Percentiles rank a stretch among this genome's conserved stretches.
These are phyloP conservation scores for Hibiscus tridactylites DNA, from an alignment of 345 rosid species.

Conservation along the genomic window DNA sequence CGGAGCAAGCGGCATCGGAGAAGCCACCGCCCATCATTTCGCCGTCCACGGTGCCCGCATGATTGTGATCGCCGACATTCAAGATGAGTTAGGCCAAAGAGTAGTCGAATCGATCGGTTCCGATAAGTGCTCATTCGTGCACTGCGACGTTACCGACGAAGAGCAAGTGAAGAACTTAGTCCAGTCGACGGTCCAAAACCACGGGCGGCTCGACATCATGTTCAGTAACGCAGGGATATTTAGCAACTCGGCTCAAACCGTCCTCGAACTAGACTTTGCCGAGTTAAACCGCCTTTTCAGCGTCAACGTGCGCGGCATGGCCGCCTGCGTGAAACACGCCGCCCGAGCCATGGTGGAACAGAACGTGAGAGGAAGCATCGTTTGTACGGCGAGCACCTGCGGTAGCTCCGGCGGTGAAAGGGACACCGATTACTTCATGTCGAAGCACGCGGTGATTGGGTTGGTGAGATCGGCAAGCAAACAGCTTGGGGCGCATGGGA, in stretches of 20 bases:
- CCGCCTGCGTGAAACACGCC: constrained; percentile 6
- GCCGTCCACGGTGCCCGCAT: neutral
- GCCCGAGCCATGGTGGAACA: constrained; percentile 7
- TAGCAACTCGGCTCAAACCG: neutral
- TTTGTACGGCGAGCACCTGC: neutral
- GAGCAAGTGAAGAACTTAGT: constrained; percentile 1
- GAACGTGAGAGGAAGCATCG: constrained; percentile 1
- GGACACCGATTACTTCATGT: neutral
- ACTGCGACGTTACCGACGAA: neutral
- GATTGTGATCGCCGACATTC: constrained; percentile 10
- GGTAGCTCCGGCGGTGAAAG: neutral
- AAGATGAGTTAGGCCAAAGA: constrained; percentile 2
- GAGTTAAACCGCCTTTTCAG: neutral
- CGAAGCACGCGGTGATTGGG: constrained; percentile 8
- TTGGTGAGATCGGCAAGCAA: constrained; percentile 5
- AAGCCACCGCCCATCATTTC: constrained; percentile 6
- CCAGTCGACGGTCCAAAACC: neutral
- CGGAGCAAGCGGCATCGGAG: constrained; percentile 8
- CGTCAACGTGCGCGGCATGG: constrained; percentile 11
- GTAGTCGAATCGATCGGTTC: constrained; percentile 4
- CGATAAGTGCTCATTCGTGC: neutral
- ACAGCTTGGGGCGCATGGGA: constrained; percentile 6
- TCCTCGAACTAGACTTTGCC: neutral
- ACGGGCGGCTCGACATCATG: constrained; percentile 9
- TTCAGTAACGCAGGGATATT: constrained; percentile 7